A percentile compares a stretch with the other conserved stretches of the same genome.
Conservation (phyloP, 257 asterid species). For the Ballota nigra region DNA sequence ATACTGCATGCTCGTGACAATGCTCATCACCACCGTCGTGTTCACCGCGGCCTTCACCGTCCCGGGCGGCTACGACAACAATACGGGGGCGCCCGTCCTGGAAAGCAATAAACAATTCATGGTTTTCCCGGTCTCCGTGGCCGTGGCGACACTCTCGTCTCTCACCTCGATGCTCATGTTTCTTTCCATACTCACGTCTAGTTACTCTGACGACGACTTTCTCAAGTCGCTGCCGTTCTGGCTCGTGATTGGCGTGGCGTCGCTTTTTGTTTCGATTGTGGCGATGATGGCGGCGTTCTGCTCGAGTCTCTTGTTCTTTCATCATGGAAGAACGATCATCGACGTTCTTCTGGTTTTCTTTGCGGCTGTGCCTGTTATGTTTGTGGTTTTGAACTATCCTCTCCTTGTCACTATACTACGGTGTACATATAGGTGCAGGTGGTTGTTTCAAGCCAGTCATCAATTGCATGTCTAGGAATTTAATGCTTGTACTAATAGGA, state of each 20-base stretch:
- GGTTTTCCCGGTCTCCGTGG: conserved; percentile 33
- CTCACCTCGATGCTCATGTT: conserved; percentile 35
- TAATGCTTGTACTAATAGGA: no score
- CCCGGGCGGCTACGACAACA: conserved; percentile 36
- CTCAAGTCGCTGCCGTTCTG: conserved; percentile 29
- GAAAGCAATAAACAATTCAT: not conserved
- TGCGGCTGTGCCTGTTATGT: conserved; percentile 23
- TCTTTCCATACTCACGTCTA: conserved; percentile 36
- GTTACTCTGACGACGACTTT: conserved; percentile 32
- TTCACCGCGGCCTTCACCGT: conserved; percentile 41
- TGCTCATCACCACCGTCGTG: conserved; percentile 38
- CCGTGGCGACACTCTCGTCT: conserved; percentile 31
- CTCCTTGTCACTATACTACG: conserved; percentile 23
- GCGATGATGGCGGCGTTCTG: conserved; percentile 36
- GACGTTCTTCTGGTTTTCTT: conserved; percentile 8
- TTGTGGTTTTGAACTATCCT: conserved; percentile 23
- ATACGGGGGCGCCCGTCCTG: conserved; percentile 23
- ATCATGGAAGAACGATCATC: conserved; percentile 18
- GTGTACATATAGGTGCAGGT: conserved; percentile 17
- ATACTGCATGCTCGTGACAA: conserved; percentile 35
- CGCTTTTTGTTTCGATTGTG: conserved; percentile 34
- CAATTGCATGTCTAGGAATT: conserved; percentile 9
- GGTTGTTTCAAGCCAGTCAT: conserved; percentile 22
- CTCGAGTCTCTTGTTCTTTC: conserved; percentile 21
- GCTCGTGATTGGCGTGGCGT: conserved; percentile 29